Conservation (phyloP, 768 basidiomycete genomes). For the Leccinum incarnatum region DNA sequence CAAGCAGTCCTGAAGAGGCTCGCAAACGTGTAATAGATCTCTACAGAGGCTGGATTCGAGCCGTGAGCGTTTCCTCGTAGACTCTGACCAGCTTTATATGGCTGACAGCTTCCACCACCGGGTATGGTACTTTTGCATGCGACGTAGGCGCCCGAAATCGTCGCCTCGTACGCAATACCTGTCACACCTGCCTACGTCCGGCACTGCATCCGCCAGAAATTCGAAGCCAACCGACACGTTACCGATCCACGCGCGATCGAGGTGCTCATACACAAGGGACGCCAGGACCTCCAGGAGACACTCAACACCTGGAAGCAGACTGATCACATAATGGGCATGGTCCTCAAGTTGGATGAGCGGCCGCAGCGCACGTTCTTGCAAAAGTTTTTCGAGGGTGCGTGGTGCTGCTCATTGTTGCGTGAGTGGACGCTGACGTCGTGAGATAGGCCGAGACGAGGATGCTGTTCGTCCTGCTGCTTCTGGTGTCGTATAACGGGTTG, state of each 20-base stretch:
- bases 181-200: conserved; percentile 76
- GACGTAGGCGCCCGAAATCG: conserved; percentile 88
- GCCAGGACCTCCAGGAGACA: conserved; percentile 90
- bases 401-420: background rate
- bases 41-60: conserved; percentile 93
- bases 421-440: background rate
- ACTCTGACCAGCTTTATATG: background rate
- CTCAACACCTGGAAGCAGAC: conserved; percentile 93
- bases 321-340: conserved; percentile 73
- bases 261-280: conserved; percentile 77
- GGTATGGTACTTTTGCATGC: background rate
- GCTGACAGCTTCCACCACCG: background rate
- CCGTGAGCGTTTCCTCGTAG: conserved; percentile 47
- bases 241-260: conserved; percentile 83
- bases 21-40: conserved; percentile 67
- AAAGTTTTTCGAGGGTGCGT: conserved; percentile 81
- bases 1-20: conserved; percentile 55
- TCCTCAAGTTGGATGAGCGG: conserved; percentile 50
- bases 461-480: conserved; percentile 68
- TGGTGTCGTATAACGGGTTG: conserved; percentile 26
- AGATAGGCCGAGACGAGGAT: conserved; percentile 71
- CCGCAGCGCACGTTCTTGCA: conserved; percentile 66
- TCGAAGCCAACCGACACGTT: conserved; percentile 82
- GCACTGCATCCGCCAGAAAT: conserved; percentile 78
- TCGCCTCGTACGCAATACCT: conserved; percentile 76